Base-by-base conservation (phyloP, 768 basidiomycete genomes). In the Mycena metata region DNA sequence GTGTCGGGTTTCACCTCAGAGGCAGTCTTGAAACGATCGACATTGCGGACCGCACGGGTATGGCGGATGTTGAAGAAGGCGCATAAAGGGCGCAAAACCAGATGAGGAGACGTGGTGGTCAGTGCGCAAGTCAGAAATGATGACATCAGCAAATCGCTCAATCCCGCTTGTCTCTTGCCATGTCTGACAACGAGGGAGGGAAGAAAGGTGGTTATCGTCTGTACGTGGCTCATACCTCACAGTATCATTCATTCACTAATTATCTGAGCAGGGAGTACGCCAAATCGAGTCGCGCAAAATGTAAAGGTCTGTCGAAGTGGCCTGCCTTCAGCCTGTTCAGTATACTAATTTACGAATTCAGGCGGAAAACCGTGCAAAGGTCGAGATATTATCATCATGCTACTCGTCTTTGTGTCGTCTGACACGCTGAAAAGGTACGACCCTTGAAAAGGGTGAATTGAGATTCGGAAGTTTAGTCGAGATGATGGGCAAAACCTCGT, bases 261-360 rank as follows among this genome's bases (percentile, higher is more conserved):
- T n/a, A n/a, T n/a, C n/a, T n/a, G n/a, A n/a, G n/a, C 30, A 46
- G 93, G n/a, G n/a, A 95, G 79, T 94, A 94, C 79, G 89, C 93
- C 58, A 67, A 80, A 50, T 89, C 88, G 64, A 84, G 80, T 66
- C 85, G 93, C 66, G 83, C 92, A 41, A 92, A 92, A 81, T 95
- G 93, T 82, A 94, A 92, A 84, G 93, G 93, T 91, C 67, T 11
- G 67, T 60, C 60, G 36, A n/a, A n/a, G n/a, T n/a, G 21, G 35
- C 41, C 60, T 65, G 51, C 66, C 70, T 67, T 94, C n/a, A n/a
- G n/a, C n/a, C n/a, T n/a, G n/a, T n/a, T n/a, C n/a, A n/a, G n/a
- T n/a, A n/a, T n/a, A n/a, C n/a, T n/a, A n/a, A n/a, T n/a, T n/a
- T n/a, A n/a, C n/a, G n/a, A n/a, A n/a, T n/a, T n/a, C n/a, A n/a